Evolutionary conservation across 2,329 filamentous ascomycete species (phyloP), one percentile per base, ranked within the genome.

Genomic region (Ophiostoma tasmaniense): DNA sequence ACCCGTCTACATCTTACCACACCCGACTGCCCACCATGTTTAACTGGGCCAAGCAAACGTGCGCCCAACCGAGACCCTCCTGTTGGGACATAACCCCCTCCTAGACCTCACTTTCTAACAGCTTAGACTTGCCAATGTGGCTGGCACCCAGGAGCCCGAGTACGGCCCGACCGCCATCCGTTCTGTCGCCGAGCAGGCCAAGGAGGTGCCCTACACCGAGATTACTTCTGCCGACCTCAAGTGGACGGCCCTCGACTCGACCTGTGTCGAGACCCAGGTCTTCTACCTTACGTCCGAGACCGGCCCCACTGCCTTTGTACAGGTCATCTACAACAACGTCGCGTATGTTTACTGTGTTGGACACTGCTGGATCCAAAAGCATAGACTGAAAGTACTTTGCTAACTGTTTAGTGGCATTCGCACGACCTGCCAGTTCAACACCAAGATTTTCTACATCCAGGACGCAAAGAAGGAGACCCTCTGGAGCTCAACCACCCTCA

Each of bases 241-340:
- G 82, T 99, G 95, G 95, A 81, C 83, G 75, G 87, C 85, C 33
- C 85, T 93, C 82, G 89, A 92, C 73, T 90, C 88, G 75, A 98
- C 95, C 72, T 90, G 86, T 76, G 95, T 98, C 74, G 95, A 99
- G 84, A 97, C 92, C 37, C 90, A 97, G 82, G 93, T 86, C 72
- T 99, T 97, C 82, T 99, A 99, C 82, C 81, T 97, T 76, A 89
- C 89, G 79, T 84, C 90, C 69, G 91, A 97, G 72, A 87, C 83
- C 71, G 95, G 95, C 66, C 84, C 89, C 72, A 79, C 93, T 73
- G 91, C 85, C 67, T 86, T 97, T 79, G 87, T 87, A 71, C 95
- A 99, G 84, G 85, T 98, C 80, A 97, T 99, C 78, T 97, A 98
- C 84, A 98, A 91, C 83, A 97, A 97, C 80, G 91, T 99, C 78